A percentile compares a stretch with the other conserved stretches of the same genome.
Conservation (phyloP, 148 eudicot species). For the Rhododendron kiyosumense region DNA sequence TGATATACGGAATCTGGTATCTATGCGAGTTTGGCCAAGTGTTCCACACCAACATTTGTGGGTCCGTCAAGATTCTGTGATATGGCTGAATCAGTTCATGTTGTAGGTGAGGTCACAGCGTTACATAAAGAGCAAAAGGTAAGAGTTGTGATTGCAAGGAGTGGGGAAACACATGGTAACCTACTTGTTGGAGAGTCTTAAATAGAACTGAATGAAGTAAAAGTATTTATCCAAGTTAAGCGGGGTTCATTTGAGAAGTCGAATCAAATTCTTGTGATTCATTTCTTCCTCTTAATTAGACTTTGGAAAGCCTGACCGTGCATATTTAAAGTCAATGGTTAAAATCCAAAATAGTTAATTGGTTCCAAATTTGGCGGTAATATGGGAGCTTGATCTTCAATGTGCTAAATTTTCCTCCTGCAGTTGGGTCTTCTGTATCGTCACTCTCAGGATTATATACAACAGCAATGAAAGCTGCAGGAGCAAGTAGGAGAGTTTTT, state of each 20-base stretch:
- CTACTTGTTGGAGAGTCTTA: neutral
- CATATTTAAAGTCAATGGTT: neutral
- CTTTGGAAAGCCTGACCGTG: neutral
- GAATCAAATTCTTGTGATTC: neutral
- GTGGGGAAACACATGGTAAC: neutral
- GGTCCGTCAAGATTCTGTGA: neutral
- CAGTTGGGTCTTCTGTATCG: conserved; percentile 82
- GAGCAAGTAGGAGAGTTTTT: conserved; percentile 90
- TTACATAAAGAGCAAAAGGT: neutral
- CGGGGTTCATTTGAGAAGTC: neutral
- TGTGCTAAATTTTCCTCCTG: conserved; percentile 18
- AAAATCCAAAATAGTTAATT: neutral
- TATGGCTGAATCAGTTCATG: neutral
- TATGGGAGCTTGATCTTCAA: conserved; percentile 11
- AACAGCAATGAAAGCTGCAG: conserved; percentile 90
- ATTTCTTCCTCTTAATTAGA: neutral
- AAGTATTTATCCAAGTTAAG: neutral
- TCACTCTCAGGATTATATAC: conserved; percentile 73
- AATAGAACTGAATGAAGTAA: neutral
- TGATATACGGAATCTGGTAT: neutral
- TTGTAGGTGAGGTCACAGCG: neutral
- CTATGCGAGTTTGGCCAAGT: neutral
- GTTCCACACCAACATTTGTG: too few species aligned
- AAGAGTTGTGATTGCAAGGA: neutral
- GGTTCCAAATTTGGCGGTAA: neutral